phyloP scores from a whole-genome alignment of 345 rosid species.

The Melaleuca alternifolia region DNA sequence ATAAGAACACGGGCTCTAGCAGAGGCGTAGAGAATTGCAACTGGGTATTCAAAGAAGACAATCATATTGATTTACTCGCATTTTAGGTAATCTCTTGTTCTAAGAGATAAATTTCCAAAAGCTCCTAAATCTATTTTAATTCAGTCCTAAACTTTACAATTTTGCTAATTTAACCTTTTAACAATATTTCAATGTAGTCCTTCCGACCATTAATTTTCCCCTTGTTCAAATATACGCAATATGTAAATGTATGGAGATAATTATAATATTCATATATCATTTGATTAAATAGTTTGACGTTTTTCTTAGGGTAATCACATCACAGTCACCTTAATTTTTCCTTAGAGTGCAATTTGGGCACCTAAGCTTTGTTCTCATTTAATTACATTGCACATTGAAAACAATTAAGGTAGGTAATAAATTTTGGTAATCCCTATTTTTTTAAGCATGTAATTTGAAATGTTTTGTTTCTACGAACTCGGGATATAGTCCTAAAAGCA shows the following conservation, averaged over 20 bases:
- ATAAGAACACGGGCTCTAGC: too few species aligned
- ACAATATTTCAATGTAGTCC: neutral
- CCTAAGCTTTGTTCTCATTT: too few species aligned
- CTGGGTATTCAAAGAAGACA: too few species aligned
- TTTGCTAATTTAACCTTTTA: too few species aligned
- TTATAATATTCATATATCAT: neutral
- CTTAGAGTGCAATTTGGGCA: neutral
- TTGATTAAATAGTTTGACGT: neutral
- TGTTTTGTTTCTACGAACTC: neutral
- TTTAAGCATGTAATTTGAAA: neutral
- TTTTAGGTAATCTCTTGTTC: neutral
- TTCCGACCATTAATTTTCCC: neutral
- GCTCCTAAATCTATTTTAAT: too few species aligned
- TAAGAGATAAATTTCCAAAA: neutral
- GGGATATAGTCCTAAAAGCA: neutral
- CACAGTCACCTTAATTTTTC: neutral
- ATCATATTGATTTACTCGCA: too few species aligned
- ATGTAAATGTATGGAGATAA: neutral
- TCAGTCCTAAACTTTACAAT: too few species aligned
- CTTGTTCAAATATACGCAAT: neutral
- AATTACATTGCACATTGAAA: neutral
- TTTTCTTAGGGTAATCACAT: neutral
- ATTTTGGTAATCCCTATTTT: neutral
- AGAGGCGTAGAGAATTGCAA: too few species aligned
- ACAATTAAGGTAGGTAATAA: neutral